Conservation (phyloP, 129 eudicot species). For the Artemisia tridentata region DNA sequence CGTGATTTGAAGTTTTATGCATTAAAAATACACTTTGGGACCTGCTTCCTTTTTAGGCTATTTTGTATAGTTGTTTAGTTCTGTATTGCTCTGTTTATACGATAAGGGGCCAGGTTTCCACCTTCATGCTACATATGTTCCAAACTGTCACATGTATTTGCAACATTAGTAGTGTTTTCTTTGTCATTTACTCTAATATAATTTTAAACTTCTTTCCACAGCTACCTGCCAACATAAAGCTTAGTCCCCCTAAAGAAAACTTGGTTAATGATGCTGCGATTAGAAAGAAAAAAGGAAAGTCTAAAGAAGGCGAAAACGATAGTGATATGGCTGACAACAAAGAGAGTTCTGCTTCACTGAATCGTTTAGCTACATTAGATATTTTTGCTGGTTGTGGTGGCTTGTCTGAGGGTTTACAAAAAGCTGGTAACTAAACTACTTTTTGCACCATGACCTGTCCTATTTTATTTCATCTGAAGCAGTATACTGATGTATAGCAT, state of each 20-base stretch:
- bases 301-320: slow-evolving; percentile 44
- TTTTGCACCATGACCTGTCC: neutral
- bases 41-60: neutral
- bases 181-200: neutral
- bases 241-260: slow-evolving; percentile 33
- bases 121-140: neutral
- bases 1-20: neutral
- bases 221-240: slow-evolving; percentile 46
- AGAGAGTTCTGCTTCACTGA: slow-evolving; percentile 14
- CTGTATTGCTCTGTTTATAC: no score
- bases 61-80: no score
- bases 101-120: neutral
- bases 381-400: slow-evolving; percentile 81
- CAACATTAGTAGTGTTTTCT: neutral
- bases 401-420: slow-evolving; percentile 58
- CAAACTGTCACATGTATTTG: neutral
- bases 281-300: slow-evolving; percentile 51
- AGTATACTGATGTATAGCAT: neutral
- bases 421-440: slow-evolving; percentile 44
- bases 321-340: slow-evolving; percentile 20
- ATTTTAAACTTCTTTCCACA: slow-evolving; percentile 15
- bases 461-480: neutral
- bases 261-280: slow-evolving; percentile 29
- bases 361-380: slow-evolving; percentile 44
- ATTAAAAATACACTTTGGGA: neutral